Conservation (phyloP, 129 eudicot genomes). For the Smallanthus sonchifolius region DNA sequence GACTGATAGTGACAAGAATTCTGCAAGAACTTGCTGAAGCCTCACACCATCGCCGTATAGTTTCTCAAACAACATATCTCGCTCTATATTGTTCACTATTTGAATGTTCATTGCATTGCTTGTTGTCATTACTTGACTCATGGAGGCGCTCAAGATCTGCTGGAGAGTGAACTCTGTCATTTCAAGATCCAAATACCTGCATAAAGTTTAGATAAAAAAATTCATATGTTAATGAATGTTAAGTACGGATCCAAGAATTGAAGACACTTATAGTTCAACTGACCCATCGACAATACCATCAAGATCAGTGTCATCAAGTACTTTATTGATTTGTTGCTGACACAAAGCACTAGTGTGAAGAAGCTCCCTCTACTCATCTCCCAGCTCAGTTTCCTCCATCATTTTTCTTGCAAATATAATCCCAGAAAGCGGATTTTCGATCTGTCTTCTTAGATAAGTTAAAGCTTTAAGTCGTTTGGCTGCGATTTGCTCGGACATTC, state of each 20-base stretch:
- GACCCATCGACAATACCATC: conserved; percentile 83
- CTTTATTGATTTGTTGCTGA: conserved; percentile 75
- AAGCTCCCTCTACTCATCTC: conserved; percentile 57
- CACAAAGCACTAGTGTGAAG: conserved; percentile 61
- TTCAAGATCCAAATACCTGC: conserved; percentile 76
- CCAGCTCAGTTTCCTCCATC: conserved; percentile 69
- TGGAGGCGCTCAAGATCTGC: conserved; percentile 63
- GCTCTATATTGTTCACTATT: conserved; percentile 41
- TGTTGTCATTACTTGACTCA: conserved; percentile 76
- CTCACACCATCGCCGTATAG: conserved; percentile 74
- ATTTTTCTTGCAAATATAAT: conserved; percentile 57
- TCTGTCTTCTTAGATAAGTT: conserved; percentile 77
- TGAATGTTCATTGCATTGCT: conserved; percentile 64
- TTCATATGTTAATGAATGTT: not conserved
- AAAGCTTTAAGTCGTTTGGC: conserved; percentile 61
- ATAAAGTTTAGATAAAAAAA: not conserved
- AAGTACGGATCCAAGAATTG: not conserved
- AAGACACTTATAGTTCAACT: not conserved
- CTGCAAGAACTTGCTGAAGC: conserved; percentile 88
- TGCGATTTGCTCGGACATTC: conserved; percentile 71
- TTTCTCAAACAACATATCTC: conserved; percentile 37
- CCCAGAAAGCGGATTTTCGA: conserved; percentile 75
- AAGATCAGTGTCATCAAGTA: conserved; percentile 86
- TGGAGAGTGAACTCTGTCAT: conserved; percentile 78
- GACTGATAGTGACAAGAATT: conserved; percentile 61